Base-by-base conservation (phyloP, 2,329 filamentous ascomycete genomes). In the Lasiodiplodia sp. region DNA sequence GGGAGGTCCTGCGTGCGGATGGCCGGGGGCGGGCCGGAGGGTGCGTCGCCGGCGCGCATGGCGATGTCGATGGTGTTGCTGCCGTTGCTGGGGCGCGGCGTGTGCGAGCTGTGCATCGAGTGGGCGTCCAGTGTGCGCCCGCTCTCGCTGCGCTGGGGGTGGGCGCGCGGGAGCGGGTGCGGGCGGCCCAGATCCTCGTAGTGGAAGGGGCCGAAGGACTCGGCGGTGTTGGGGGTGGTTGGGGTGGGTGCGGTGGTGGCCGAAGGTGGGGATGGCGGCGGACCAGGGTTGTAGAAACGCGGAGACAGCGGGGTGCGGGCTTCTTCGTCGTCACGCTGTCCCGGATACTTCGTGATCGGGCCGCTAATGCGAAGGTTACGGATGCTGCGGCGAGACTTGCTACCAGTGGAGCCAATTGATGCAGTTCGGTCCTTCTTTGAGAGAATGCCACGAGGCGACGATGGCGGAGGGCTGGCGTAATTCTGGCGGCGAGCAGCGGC, bases 331-430 rank as follows among this genome's bases (percentile, higher is more conserved):
- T 82, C 78, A 69, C 79, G 75, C 4, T 79, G 77, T 31, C 78
- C 77, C 0, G 81, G 78, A 69, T 80, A 80, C 28, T 81, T 79
- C 18, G 84, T 81, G 12, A 88, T 78, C 1, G 87, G 87, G 8
- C 85, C 83, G 23, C 86, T 88, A 72, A 90, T 90, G 69, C 85
- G 83, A 47, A 89, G 79, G 69, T 87, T 87, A 65, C 85, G 85
- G 56, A 88, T 77, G 58, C 84, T 81, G 71, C 83, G 79, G 70
- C 77, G 75, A 4, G 74, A 72, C 71, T 83, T 85, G 70, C 77
- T 76, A 75, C 75, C 71, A 71, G 75, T 69, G 71, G 79, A 70
- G 74, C 76, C 73, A 72, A 77, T 71, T 21, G 77, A 84, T 10
- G 83, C 80, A 5, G 73, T 72, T 38, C 76, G 77, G 60, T 64